Base-by-base conservation (phyloP, 2,329 filamentous ascomycete genomes). In the Dryadomyces quercivorus region DNA sequence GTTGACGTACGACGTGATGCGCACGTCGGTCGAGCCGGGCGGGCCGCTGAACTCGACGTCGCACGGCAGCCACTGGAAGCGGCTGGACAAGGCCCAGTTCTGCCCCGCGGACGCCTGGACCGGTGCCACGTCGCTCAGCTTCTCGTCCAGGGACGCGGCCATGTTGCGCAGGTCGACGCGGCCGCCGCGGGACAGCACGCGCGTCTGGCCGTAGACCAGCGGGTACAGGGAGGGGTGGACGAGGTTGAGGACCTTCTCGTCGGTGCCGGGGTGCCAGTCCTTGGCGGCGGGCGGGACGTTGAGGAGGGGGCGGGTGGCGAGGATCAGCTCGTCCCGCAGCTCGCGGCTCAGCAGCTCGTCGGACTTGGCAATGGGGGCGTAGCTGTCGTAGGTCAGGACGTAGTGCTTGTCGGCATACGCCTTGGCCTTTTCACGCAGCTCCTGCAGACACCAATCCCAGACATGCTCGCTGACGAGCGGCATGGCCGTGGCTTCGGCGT, bases 171-270 rank as follows among this genome's bases (percentile, higher is more conserved):
- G 54, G 8, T 62, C 61, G 12, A 67, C 67, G 0, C 64, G 62
- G 46, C 68, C 65, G 0, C 67, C 61, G 1, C 56, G 50, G 46
- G 76, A 60, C 4, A 74, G 67, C 6, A 55, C 56, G 31, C n/a
- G 50, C 13, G 56, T 50, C 16, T 42, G 50, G 50, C 62, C 61
- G 56, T 75, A 78, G 1, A 78, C 65, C 0, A 83, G 64, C 0
- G 79, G 78, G 57, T 75, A 82, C 56, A 82, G 66, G 2, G 76
- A 81, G 6, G 80, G 78, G 58, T 83, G 73, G 15, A 84, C 72
- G 2, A 84, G 66, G 61, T 83, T 74, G 12, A 70, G 58, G 3
- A 81, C 62, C 2, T 70, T 61, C 1, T 58, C 64, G 42, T 34
- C 18, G 20, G 46, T 49, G 31, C 31, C 18, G 3, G 42, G 42